phyloP scores from a whole-genome alignment of 768 basidiomycete genomes.

The Russula vinacea region DNA sequence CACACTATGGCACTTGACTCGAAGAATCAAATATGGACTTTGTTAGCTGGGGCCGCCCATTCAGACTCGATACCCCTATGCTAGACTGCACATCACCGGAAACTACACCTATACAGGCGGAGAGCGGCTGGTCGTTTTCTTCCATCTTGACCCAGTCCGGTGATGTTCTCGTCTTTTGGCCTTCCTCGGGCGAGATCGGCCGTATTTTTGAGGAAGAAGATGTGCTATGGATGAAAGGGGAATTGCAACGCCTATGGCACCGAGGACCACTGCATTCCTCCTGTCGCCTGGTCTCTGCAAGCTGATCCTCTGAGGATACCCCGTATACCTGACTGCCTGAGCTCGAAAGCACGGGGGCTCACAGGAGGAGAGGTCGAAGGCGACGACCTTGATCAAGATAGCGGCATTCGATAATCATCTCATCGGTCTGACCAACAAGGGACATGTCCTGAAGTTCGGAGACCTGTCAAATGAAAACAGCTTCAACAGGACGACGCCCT shows the following conservation, averaged over 20 bases:
- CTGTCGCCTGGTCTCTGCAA: constrained; percentile 56
- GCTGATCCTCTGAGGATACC: constrained; percentile 58
- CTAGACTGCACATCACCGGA: constrained; percentile 45
- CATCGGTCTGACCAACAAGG: constrained; percentile 75
- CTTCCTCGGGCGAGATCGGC: constrained; percentile 46
- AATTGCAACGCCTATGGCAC: constrained; percentile 38
- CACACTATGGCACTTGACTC: constrained; percentile 67
- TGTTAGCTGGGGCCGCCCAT: constrained; percentile 74
- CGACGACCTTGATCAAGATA: constrained; percentile 65
- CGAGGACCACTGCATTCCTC: constrained; percentile 49
- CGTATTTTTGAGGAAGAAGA: constrained; percentile 41
- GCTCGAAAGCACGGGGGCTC: constrained; percentile 38
- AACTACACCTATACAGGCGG: constrained; percentile 57
- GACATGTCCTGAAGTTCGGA: constrained; percentile 69
- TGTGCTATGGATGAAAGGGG: constrained; percentile 46
- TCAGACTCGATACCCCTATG: constrained; percentile 47
- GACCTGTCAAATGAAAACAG: constrained; percentile 44
- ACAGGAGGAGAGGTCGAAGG: constrained; percentile 32
- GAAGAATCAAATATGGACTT: constrained; percentile 68
- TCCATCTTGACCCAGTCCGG: constrained; percentile 69
- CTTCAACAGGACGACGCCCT: constrained; percentile 41
- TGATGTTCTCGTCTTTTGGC: constrained; percentile 75
- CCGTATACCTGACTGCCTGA: constrained; percentile 58
- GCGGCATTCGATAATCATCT: constrained; percentile 72
- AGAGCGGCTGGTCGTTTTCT: constrained; percentile 82